phyloP scores from a whole-genome alignment of 2,329 filamentous ascomycete species.

The Colletotrichum tabaci region DNA sequence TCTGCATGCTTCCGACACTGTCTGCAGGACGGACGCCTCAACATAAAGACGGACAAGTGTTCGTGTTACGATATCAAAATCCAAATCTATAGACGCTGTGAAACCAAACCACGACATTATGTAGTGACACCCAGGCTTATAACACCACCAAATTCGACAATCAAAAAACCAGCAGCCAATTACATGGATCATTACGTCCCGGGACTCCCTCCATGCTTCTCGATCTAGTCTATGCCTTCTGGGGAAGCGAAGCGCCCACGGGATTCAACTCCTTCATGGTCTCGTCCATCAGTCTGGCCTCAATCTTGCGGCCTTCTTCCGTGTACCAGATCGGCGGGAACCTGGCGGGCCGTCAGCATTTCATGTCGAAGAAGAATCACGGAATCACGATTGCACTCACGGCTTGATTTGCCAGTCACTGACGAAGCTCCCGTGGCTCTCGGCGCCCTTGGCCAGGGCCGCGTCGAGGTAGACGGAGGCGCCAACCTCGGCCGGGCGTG shows the following conservation, averaged over 20 bases:
- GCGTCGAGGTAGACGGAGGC: constrained; percentile 45
- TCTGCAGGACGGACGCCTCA: no score
- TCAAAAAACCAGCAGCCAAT: no score
- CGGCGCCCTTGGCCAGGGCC: constrained; percentile 41
- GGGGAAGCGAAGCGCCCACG: constrained; percentile 7
- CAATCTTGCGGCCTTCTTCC: constrained; percentile 52
- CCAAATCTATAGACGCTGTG: no score
- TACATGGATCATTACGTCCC: no score
- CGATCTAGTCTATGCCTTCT: neutral
- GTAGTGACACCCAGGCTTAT: no score
- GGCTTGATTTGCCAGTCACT: neutral
- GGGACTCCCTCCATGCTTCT: neutral
- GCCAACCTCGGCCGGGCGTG: constrained; percentile 35
- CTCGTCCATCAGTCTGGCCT: constrained; percentile 57
- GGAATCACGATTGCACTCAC: neutral
- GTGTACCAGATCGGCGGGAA: constrained; percentile 53
- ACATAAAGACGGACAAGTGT: no score
- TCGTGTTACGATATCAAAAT: no score
- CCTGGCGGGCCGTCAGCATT: constrained; percentile 43
- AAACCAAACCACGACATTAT: no score
- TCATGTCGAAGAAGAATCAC: neutral
- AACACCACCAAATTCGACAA: no score
- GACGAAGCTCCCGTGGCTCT: constrained; percentile 46
- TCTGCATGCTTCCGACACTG: no score
- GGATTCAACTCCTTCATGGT: constrained; percentile 51